These are phyloP conservation scores for Domatiomyces globalis DNA, from an alignment of 2,329 filamentous ascomycete genomes.

Conservation along the genomic window DNA sequence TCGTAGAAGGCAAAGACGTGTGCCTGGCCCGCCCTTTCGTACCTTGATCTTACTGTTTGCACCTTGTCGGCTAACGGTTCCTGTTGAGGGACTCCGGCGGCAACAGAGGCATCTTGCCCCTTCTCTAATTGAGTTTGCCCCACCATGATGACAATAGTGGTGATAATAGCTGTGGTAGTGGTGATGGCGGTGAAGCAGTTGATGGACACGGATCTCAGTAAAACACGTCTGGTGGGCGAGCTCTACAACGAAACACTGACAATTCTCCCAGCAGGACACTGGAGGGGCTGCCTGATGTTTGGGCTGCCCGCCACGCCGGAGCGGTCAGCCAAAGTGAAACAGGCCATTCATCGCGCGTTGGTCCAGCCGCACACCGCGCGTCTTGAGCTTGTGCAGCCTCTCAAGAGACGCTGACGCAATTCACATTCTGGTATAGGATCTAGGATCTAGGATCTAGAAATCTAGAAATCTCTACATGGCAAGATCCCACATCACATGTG, in stretches of 20 bases:
- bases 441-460: not conserved
- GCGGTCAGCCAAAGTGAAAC: not conserved
- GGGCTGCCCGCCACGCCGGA: not conserved
- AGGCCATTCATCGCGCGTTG: not conserved
- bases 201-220: not conserved
- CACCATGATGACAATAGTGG: not conserved
- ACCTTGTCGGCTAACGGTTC: constrained; percentile 52
- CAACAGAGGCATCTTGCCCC: constrained; percentile 26
- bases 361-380: not conserved
- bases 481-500: too few relatives aligned
- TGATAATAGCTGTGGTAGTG: not conserved
- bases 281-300: not conserved
- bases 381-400: not conserved
- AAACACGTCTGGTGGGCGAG: not conserved
- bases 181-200: not conserved
- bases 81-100: constrained; percentile 25
- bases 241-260: not conserved
- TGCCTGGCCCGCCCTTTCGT: constrained; percentile 58
- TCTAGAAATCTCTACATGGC: too few relatives aligned
- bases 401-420: not conserved
- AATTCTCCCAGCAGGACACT: not conserved
- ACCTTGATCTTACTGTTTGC: constrained; percentile 55
- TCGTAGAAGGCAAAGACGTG: constrained; percentile 86
- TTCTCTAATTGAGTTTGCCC: constrained; percentile 21
- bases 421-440: not conserved